Evolutionary conservation across 768 basidiomycete species (phyloP).

Genomic region (Suillus subaureus): DNA sequence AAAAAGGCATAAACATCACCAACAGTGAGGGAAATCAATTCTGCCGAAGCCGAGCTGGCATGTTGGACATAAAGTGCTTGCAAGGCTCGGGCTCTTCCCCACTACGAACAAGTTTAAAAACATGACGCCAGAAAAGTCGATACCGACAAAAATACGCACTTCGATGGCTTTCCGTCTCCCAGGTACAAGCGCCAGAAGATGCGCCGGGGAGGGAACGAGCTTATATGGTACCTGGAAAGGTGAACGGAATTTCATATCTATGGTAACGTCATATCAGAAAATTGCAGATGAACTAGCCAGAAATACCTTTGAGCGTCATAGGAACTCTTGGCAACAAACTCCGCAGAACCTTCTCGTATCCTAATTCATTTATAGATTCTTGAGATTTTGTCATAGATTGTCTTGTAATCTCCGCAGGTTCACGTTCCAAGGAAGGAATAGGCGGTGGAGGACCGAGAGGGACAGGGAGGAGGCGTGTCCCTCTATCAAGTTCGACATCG

Average conservation of each 20-base stretch:
- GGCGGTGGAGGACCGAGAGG: slow-evolving; percentile 22
- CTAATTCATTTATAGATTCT: slow-evolving; percentile 14
- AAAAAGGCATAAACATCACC: slow-evolving; percentile 49
- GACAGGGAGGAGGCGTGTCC: slow-evolving; percentile 39
- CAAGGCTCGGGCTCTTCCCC: slow-evolving; percentile 47
- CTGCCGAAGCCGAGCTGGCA: slow-evolving; percentile 21
- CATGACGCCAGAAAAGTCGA: neutral
- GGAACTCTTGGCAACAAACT: slow-evolving; percentile 44
- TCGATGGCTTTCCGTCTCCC: slow-evolving; percentile 53
- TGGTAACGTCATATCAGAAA: slow-evolving; percentile 3
- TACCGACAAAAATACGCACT: slow-evolving; percentile 29
- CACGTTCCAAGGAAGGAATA: slow-evolving; percentile 32
- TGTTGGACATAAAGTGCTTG: slow-evolving; percentile 39
- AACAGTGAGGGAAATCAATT: slow-evolving; percentile 32
- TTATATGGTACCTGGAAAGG: slow-evolving; percentile 39
- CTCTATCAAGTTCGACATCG: slow-evolving; percentile 50
- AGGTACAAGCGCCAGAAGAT: slow-evolving; percentile 37
- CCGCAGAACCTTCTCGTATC: slow-evolving; percentile 34
- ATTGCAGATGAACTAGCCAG: neutral
- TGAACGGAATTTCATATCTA: slow-evolving; percentile 40
- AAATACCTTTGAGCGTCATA: slow-evolving; percentile 44
- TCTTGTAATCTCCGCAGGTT: slow-evolving; percentile 5
- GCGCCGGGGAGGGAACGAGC: slow-evolving; percentile 36
- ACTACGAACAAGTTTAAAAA: slow-evolving; percentile 32
- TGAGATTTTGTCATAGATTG: neutral